Evolutionary conservation across 306 rosid species (phyloP).

Genomic region (Gillenia trifoliata): DNA sequence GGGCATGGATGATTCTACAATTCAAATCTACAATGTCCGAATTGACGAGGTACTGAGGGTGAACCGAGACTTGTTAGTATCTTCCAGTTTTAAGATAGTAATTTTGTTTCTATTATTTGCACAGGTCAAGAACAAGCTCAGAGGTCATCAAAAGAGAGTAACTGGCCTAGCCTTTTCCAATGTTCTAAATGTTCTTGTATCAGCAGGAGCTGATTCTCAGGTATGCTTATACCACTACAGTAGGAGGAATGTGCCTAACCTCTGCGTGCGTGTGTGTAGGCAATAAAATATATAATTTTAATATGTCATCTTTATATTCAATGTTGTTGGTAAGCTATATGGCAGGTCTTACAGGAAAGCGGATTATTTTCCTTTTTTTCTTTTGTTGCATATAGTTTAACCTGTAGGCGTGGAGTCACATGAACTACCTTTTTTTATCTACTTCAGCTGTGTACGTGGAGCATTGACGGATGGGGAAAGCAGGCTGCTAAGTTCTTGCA

Average conservation of each 20-base stretch:
- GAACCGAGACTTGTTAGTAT: background rate
- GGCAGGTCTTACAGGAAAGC: too few species aligned
- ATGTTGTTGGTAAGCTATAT: too few species aligned
- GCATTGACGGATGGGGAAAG: slow-evolving; percentile 15
- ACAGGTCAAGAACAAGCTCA: too few species aligned
- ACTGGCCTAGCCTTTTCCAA: too few species aligned
- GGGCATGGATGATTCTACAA: slow-evolving; percentile 32
- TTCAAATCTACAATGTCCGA: slow-evolving; percentile 20
- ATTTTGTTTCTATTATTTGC: background rate
- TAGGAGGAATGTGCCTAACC: background rate
- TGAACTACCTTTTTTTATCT: background rate
- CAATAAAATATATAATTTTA: too few species aligned
- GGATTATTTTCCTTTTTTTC: background rate
- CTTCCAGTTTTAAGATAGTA: background rate
- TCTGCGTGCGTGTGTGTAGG: background rate
- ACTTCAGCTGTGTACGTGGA: slow-evolving; percentile 33
- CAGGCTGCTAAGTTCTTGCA: slow-evolving; percentile 10
- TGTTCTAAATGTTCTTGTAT: too few species aligned
- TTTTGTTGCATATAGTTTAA: background rate
- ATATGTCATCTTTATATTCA: too few species aligned
- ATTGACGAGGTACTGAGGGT: slow-evolving; percentile 11
- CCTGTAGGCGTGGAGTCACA: background rate
- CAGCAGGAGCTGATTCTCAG: slow-evolving; percentile 28
- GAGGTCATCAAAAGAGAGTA: too few species aligned
- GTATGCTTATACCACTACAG: slow-evolving; percentile 15